Evolutionary conservation across 2,329 filamentous ascomycete species (phyloP), one percentile per base, ranked within the genome.

Genomic region (Dothidotthia symphoricarpi): DNA sequence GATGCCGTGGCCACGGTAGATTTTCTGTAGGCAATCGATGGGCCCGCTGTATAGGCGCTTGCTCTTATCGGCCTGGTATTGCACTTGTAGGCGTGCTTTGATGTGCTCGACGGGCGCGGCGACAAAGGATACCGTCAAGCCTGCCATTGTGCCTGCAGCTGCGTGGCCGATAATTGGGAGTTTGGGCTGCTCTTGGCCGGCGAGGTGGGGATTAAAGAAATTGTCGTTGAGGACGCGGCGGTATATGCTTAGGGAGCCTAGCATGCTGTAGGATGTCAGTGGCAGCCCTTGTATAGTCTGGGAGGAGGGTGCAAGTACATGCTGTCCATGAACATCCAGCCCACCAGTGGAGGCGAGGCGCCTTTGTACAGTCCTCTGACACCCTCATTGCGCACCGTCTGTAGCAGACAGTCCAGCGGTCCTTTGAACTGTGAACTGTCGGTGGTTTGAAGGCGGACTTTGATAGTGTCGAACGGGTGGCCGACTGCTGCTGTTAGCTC

Each of bases 261-360:
- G 78, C 90, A 97, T 95, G 42, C 65, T 67, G 40, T 24, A 16
- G 13, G n/a, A 6, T 26, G 33, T 62, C 34, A 51, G 39, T 27
- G 29, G 10, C 6, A 16, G 26, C 29, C 39, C 34, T 39, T 33
- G 34, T 5, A 16, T 22, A 5, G 9, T 6, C 28, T 15, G 28
- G 28, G 28, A 15, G 25, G 19, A 24, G 3, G 17, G 22, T 16
- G 48, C 14, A n/a, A 69, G 49, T 66, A 77, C 72, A 85, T 66
- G 37, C 77, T 82, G 72, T 98, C 93, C 91, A 97, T 97, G 60
- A 94, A 88, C 86, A 97, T 95, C 93, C 93, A 97, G 55, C 93
- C 93, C 34, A 96, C 81, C 32, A 97, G 75, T 35, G 93, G 93
- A 39, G 91, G 91, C 17, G 86, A 88, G 9, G 89, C 89, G 57